Base-by-base conservation (phyloP, 2,329 filamentous ascomycete species). In the Parastagonospora avenae region DNA sequence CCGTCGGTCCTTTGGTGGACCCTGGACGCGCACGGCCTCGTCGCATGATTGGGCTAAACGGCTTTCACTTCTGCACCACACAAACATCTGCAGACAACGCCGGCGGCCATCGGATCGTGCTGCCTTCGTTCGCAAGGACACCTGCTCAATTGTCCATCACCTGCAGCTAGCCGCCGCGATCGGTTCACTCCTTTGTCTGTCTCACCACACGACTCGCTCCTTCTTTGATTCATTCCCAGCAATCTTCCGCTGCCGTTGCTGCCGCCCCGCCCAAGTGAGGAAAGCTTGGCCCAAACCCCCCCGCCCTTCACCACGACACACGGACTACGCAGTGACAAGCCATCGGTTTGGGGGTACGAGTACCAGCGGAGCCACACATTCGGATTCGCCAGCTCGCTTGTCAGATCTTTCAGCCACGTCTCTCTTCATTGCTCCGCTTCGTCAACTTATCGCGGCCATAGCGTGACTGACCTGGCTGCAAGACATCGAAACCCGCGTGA, bases 341-440 rank as follows among this genome's bases (percentile, higher is more conserved):
- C 15, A 39, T 16, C 12, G 37, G 10, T 39, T 19, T 16, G 37
- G 53, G 51, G 51, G 49, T 51, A 41, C 46, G 16, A 55, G 49
- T 51, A 41, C 46, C 14, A 55, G 52, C 58, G 57, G 55, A 59
- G 59, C 57, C 52, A 57, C 55, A 53, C 46, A 54, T 51, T 59
- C 59, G 54, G 55, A 54, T 52, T 59, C 59, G 54, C 57, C 53
- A 55, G 57, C 60, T 55, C 54, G 54, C 57, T 39, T 52, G 57
- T 48, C 57, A 62, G 49, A 55, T 58, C 60, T 55, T 55, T 52
- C 60, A 65, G 60, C 62, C 60, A 62, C 62, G 58, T 62, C 56
- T 60, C 52, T 39, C 50, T 52, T 49, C 47, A 38, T 50, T 46
- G 55, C 52, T 55, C 54, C 50, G 53, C 57, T 58, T 49, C 52